A percentile compares a stretch with the other conserved stretches of the same genome.
phyloP scores from a whole-genome alignment of 177 flowering plant genomes.

The Vitis hybrid region DNA sequence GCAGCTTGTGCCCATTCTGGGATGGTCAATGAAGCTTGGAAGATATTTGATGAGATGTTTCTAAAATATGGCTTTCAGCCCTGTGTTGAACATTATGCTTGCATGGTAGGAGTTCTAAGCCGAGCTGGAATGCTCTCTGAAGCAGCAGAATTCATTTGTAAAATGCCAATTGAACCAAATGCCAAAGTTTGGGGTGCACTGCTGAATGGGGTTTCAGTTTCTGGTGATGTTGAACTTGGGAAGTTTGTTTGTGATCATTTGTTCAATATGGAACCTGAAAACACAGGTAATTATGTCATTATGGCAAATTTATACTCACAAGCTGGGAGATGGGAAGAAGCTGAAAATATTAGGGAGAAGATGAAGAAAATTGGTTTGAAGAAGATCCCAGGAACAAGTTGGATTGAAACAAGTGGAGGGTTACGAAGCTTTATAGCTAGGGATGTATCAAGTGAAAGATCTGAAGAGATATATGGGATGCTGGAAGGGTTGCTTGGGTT shows the following conservation, averaged over 20 bases:
- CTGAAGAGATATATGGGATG: conserved; percentile 32
- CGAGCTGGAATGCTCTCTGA: conserved; percentile 71
- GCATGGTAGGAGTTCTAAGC: conserved; percentile 73
- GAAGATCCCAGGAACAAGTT: conserved; percentile 75
- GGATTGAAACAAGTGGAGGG: conserved; percentile 58
- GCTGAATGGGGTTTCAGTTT: conserved; percentile 69
- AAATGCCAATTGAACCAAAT: conserved; percentile 69
- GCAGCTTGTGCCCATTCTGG: conserved; percentile 85
- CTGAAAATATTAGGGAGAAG: conserved; percentile 57
- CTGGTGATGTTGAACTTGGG: conserved; percentile 68
- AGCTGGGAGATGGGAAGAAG: conserved; percentile 84
- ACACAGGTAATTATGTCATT: conserved; percentile 62
- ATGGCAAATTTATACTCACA: conserved; percentile 79
- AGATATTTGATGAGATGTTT: conserved; percentile 51
- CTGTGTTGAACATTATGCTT: conserved; percentile 76
- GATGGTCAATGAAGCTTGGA: conserved; percentile 52
- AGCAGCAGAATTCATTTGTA: conserved; percentile 57
- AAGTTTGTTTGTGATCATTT: conserved; percentile 51
- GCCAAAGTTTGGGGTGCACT: conserved; percentile 86
- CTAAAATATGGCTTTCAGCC: conserved; percentile 52
- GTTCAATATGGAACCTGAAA: conserved; percentile 74
- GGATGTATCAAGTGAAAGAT: conserved; percentile 35
- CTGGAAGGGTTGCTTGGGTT: conserved; percentile 38
- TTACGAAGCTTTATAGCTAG: conserved; percentile 38
- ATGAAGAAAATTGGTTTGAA: conserved; percentile 59